Conservation (phyloP, 257 asterid genomes). For the Nicotiana tabacum region DNA sequence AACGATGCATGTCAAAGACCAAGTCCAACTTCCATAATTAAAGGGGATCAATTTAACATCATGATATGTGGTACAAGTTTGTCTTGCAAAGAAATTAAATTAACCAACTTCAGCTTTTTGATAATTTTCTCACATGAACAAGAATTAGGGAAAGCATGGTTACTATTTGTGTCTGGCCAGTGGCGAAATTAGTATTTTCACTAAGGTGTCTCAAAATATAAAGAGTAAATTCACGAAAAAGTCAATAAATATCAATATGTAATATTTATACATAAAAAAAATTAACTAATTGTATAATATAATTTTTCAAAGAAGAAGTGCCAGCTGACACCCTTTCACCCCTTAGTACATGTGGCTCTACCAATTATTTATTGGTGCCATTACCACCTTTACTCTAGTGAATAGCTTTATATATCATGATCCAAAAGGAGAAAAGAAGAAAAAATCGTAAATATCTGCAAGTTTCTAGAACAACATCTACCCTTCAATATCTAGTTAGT, state of each 20-base stretch:
- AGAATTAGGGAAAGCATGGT: background rate
- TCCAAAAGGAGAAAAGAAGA: too few species aligned
- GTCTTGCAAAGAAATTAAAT: background rate
- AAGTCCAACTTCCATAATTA: background rate
- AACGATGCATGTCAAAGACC: background rate
- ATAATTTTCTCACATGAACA: background rate
- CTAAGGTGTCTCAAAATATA: too few species aligned
- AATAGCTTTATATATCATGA: too few species aligned
- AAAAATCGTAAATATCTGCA: background rate
- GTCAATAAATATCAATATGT: fast-evolving
- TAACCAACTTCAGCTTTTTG: background rate
- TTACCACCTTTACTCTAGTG: background rate
- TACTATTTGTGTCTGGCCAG: background rate
- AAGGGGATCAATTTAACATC: background rate
- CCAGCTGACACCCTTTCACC: too few species aligned
- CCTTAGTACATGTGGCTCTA: too few species aligned
- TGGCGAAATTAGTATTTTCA: too few species aligned
- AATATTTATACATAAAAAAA: too few species aligned
- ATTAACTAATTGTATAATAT: too few species aligned
- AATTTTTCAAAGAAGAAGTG: too few species aligned
- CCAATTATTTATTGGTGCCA: background rate
- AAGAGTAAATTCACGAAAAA: too few species aligned
- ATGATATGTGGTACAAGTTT: background rate
- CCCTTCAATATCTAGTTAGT: background rate
- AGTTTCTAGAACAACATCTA: background rate